Conservation (phyloP, 352 stramenopile genomes). For the Pythium scleroteichum region DNA sequence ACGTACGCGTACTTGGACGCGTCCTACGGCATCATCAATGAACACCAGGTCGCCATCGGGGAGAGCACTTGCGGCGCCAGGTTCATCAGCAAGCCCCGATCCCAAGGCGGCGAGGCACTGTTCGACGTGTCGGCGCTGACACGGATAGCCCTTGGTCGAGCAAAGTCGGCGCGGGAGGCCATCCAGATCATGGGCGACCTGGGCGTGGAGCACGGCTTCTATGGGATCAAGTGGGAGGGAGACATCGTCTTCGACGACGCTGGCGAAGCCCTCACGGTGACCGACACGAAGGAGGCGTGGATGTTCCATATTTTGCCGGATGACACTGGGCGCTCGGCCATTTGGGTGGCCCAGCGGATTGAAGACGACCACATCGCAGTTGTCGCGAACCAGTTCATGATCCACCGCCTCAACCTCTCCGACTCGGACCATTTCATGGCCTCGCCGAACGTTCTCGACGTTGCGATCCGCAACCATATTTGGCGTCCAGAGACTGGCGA, state of each 20-base stretch:
- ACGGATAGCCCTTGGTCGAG: slow-evolving; percentile 85
- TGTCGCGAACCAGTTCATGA: slow-evolving; percentile 95
- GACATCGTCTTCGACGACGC: slow-evolving; percentile 63
- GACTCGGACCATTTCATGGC: slow-evolving; percentile 87
- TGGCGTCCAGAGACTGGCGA: slow-evolving; percentile 59
- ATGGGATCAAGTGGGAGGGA: slow-evolving; percentile 86
- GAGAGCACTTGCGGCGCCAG: slow-evolving; percentile 77
- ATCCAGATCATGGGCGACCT: slow-evolving; percentile 93
- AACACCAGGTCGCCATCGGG: slow-evolving; percentile 78
- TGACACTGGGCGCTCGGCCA: slow-evolving; percentile 87
- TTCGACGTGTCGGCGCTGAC: slow-evolving; percentile 89
- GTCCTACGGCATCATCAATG: slow-evolving; percentile 82
- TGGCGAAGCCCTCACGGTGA: slow-evolving; percentile 90
- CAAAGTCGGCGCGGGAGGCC: slow-evolving; percentile 74
- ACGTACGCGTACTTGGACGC: slow-evolving; percentile 83
- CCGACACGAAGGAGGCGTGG: slow-evolving; percentile 91
- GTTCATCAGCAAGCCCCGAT: slow-evolving; percentile 58
- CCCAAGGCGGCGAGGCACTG: slow-evolving; percentile 77
- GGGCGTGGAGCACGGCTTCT: slow-evolving; percentile 92
- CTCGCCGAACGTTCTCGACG: slow-evolving; percentile 84
- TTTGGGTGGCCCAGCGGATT: slow-evolving; percentile 94
- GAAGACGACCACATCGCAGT: slow-evolving; percentile 81
- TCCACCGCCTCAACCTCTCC: slow-evolving; percentile 83
- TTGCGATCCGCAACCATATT: slow-evolving; percentile 80
- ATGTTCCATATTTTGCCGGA: slow-evolving; percentile 96